Conservation (phyloP, 805 yeast genomes). For the Metschnikowia bowlesiae region DNA sequence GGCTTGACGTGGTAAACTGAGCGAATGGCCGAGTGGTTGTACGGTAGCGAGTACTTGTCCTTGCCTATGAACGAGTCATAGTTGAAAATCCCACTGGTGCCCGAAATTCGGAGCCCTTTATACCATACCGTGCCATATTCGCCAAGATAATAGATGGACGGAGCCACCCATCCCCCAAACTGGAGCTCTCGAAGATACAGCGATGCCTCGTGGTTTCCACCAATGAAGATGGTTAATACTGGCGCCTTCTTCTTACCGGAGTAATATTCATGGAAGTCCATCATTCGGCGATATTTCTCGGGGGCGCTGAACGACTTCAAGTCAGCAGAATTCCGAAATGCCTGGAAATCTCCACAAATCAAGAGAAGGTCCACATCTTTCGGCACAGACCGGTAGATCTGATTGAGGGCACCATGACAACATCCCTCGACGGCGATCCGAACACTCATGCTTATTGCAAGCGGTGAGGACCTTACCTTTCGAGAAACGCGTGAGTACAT, state of each 20-base stretch:
- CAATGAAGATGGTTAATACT: slow-evolving; percentile 72
- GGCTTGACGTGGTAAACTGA: slow-evolving; percentile 74
- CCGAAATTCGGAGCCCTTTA: slow-evolving; percentile 73
- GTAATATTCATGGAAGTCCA: slow-evolving; percentile 78
- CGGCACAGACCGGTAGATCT: slow-evolving; percentile 42
- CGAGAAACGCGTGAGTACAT: not conserved
- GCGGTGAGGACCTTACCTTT: not conserved
- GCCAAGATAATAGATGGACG: slow-evolving; percentile 82
- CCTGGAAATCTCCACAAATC: slow-evolving; percentile 91
- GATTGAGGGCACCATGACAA: slow-evolving; percentile 74
- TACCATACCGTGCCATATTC: slow-evolving; percentile 68
- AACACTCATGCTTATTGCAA: slow-evolving; percentile 3
- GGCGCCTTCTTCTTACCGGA: slow-evolving; percentile 62
- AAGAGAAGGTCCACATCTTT: slow-evolving; percentile 42
- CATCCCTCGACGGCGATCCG: slow-evolving; percentile 81
- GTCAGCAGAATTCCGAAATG: slow-evolving; percentile 62
- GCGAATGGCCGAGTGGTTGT: slow-evolving; percentile 41
- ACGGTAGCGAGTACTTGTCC: slow-evolving; percentile 38
- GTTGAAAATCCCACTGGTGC: slow-evolving; percentile 81
- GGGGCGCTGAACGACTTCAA: slow-evolving; percentile 74
- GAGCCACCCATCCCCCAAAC: slow-evolving; percentile 92
- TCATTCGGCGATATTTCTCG: slow-evolving; percentile 62
- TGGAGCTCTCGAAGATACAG: slow-evolving; percentile 66
- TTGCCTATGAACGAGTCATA: slow-evolving; percentile 23
- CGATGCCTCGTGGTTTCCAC: slow-evolving; percentile 95